Percentiles rank a stretch among this genome's conserved stretches.
These are phyloP conservation scores for Sporothrix schenckii DNA, from an alignment of 2,329 filamentous ascomycete species.

Conservation along the genomic window DNA sequence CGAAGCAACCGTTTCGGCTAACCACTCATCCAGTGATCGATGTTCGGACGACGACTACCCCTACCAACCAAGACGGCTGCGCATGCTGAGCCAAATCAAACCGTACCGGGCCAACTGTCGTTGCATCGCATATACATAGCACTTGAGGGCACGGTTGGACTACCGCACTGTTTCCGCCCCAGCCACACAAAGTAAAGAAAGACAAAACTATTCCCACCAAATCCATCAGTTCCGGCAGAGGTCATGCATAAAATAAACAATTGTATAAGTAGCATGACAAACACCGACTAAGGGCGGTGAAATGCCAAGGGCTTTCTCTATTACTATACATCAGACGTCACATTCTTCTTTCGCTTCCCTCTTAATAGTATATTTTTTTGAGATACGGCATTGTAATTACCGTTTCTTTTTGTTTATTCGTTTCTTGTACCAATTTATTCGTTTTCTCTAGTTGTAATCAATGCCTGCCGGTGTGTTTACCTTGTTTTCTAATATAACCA, in stretches of 20 bases:
- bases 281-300: neutral
- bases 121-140: constrained; percentile 13
- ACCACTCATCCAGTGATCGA: constrained; percentile 72
- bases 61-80: constrained; percentile 73
- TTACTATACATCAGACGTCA: neutral
- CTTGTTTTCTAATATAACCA: constrained; percentile 7
- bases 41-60: constrained; percentile 78
- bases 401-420: neutral
- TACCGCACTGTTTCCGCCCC: neutral
- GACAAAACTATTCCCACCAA: neutral
- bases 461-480: neutral
- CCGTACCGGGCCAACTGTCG: neutral
- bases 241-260: constrained; percentile 29
- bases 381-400: constrained; percentile 27
- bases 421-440: constrained; percentile 18
- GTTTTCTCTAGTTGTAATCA: neutral
- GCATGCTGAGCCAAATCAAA: constrained; percentile 55
- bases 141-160: neutral
- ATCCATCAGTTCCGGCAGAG: neutral
- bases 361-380: constrained; percentile 17
- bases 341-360: neutral
- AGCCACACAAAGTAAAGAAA: neutral
- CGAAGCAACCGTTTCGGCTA: neutral
- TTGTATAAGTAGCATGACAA: constrained; percentile 32
- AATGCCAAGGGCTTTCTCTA: neutral